These are phyloP conservation scores for Coffea eugenioides DNA, from an alignment of 257 asterid genomes.

Conservation along the genomic window DNA sequence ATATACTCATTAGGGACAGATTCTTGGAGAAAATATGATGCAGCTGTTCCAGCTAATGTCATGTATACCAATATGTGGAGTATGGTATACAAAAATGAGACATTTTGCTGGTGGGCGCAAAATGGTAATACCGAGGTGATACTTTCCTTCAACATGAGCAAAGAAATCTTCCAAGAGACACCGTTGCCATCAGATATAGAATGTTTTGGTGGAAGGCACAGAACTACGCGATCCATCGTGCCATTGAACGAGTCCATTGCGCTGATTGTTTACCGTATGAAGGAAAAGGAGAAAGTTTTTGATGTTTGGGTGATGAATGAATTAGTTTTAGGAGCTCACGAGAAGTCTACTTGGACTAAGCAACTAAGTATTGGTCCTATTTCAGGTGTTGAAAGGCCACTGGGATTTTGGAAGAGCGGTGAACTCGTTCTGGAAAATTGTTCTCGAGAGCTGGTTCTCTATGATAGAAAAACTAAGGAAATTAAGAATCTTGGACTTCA, in stretches of 20 bases:
- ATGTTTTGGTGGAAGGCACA: slow-evolving; percentile 37
- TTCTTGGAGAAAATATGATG: slow-evolving; percentile 42
- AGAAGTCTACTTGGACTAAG: slow-evolving; percentile 32
- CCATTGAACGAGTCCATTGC: slow-evolving; percentile 39
- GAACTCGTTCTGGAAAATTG: slow-evolving; percentile 41
- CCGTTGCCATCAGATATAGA: slow-evolving; percentile 40
- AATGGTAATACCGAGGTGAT: slow-evolving; percentile 42
- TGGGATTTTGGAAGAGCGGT: slow-evolving; percentile 42
- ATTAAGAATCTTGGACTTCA: slow-evolving; percentile 37
- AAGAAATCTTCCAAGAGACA: slow-evolving; percentile 38
- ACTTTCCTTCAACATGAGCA: slow-evolving; percentile 39
- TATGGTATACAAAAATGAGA: slow-evolving; percentile 47
- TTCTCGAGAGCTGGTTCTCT: slow-evolving; percentile 39
- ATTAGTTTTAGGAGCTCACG: slow-evolving; percentile 23
- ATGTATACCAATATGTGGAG: slow-evolving; percentile 53
- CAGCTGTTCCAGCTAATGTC: slow-evolving; percentile 38
- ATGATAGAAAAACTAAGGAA: slow-evolving; percentile 14
- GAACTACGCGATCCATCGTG: slow-evolving; percentile 47
- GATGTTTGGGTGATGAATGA: slow-evolving; percentile 48
- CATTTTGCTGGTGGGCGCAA: slow-evolving; percentile 70
- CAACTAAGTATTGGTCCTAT: slow-evolving; percentile 44
- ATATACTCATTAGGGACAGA: slow-evolving; percentile 36
- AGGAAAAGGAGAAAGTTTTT: slow-evolving; percentile 34
- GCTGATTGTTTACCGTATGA: slow-evolving; percentile 40
- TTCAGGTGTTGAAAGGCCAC: slow-evolving; percentile 47